Evolutionary conservation across 345 rosid genomes (phyloP), one percentile per base, ranked within the genome.

Genomic region (Gossypium thurberi): DNA sequence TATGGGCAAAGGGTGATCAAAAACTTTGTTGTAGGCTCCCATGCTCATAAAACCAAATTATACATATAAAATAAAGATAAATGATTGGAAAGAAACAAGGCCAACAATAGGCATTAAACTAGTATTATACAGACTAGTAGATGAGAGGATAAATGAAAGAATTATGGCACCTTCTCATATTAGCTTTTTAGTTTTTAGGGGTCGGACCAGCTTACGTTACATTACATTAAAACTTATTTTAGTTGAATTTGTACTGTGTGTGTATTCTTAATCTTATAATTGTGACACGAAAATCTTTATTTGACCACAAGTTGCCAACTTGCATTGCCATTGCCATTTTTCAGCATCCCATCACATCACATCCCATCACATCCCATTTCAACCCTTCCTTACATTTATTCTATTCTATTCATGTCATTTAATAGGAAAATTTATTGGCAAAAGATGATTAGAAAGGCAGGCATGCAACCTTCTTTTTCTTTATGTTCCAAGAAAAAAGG

Each of bases 321-420:
- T 57, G 78, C 73, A 68, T 75, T 64, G 78, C 70, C 23, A 21
- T 37, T 73, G 12, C 20, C 59, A 43, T 65, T 59, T 59, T 53
- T 14, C 42, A 23, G 42, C 33, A 59, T 79, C 81, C 42, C 33
- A 59, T 79, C 81, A 52, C 33, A 59, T 79, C 78, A 33, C 40
- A 0, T 33, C 46, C 21, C 72, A 69, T 69, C 65, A 57, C 18
- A 57, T 33, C 3, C 66, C 74, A 50, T 62, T 59, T 69, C 10
- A n/a, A 28, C 10, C n/a, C 40, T 13, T 1, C 11, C 66, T 46
- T 23, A 33, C 40, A 25, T 26, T 64, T 53, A 13, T 12, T 9
- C 12, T 8, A 28, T 43, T 51, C 28, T 63, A n/a, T 43, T 53
- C 51, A 42, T 42, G 15, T 10, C 28, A 44, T 44, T 8, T 43